Conservation (phyloP, 345 rosid species). For the Corchorus capsularis region DNA sequence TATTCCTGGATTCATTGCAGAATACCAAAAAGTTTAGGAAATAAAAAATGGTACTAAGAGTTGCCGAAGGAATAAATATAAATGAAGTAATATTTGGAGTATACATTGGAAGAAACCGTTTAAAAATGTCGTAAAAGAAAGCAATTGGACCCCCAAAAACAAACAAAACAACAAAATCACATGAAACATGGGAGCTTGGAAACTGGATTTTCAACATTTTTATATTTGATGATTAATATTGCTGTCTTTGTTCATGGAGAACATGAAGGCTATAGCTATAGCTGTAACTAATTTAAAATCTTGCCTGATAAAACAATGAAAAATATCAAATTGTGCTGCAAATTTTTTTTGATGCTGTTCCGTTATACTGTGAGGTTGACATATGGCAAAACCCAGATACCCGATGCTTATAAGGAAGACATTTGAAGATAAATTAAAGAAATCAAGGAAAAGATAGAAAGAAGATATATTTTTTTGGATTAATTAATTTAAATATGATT, state of each 20-base stretch:
- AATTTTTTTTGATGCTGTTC: constrained; percentile 1
- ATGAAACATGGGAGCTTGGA: constrained; percentile 7
- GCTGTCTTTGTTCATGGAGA: constrained; percentile 5
- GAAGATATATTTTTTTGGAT: not conserved
- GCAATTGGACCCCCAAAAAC: not conserved
- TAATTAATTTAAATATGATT: no score
- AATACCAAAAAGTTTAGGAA: not conserved
- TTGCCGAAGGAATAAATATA: constrained; percentile 17
- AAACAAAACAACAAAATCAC: not conserved
- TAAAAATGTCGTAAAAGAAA: constrained; percentile 30
- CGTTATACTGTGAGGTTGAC: constrained; percentile 23
- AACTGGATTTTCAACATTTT: not conserved
- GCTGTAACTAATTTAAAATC: not conserved
- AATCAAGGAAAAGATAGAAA: not conserved
- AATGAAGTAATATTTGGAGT: no score
- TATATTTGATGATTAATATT: not conserved
- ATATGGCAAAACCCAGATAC: constrained; percentile 26
- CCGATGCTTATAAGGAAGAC: not conserved
- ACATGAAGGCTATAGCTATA: not conserved
- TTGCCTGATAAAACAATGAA: not conserved
- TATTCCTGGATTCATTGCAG: constrained; percentile 11
- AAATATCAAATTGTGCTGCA: not conserved
- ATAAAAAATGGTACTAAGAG: not conserved
- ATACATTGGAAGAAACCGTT: constrained; percentile 32
- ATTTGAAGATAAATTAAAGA: not conserved